Evolutionary conservation across 176 grass and related monocot genomes (phyloP), one percentile per base, ranked within the genome.

Genomic region (Musa beccarii): DNA sequence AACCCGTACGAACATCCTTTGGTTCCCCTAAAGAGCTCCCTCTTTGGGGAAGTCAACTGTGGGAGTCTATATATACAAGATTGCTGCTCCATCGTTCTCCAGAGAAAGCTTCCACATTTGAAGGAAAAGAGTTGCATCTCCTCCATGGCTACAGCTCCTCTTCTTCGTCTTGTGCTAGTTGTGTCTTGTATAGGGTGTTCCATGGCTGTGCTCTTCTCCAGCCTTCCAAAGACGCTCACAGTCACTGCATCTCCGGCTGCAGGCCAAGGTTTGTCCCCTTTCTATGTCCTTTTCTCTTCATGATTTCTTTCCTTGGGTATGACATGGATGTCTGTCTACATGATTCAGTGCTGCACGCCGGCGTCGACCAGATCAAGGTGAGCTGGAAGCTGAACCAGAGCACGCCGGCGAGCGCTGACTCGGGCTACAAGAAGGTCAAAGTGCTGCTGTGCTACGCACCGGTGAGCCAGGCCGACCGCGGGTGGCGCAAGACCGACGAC

Each of bases 391-490:
- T 88, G 34, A 85, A 92, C 74, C 21, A 50, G 49, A 85, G 52
- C 20, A 9, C 23, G 51, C 11, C 83, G 17, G 70, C 57, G 24
- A 51, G 76, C 26, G 0, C 25, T 2, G 84, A 74, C 66, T 49
- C 54, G 2, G 56, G 1, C 11, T 90, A 96, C 78, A 75, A 81
- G 78, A 66, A 77, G 23, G 81, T 92, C 68, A 87, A 92, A 83
- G 69, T 92, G 26, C 49, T n/a, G 10, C 85, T 90, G 9, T 96
- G 93, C 85, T 96, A 96, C 49, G 84, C 85, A 3, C 85, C 87
- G 71, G 70, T 69, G 49, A 96, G 93, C 83, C 89, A 92, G 87
- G 52, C 10, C 29, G 83, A 79, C 59, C 89, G 85, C 9, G 76
- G 79, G 54, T 92, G 89, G 89, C 87, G 85, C 76, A 92, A 81